phyloP scores from a whole-genome alignment of 2,329 filamentous ascomycete species.

The Nothophoma quercina region DNA sequence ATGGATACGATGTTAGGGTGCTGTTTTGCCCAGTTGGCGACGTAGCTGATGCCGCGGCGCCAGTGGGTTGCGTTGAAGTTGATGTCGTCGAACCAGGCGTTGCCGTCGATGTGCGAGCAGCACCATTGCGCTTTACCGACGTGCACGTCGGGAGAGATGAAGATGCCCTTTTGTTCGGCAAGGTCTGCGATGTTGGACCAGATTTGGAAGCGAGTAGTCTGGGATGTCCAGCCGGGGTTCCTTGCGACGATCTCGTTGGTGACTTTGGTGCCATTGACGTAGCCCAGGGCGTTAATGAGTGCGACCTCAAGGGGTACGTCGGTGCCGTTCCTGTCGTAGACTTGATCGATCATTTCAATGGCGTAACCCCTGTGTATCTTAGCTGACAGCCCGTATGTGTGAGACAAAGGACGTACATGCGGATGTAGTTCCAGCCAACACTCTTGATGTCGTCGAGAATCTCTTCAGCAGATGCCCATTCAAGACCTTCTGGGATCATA shows the following conservation, averaged over 20 bases:
- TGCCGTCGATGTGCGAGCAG: conserved; percentile 57
- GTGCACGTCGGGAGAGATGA: conserved; percentile 44
- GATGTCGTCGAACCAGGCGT: conserved; percentile 64
- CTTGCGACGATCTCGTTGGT: conserved; percentile 47
- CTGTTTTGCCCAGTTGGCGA: conserved; percentile 59
- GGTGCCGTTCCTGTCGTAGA: conserved; percentile 49
- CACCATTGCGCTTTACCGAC: conserved; percentile 45
- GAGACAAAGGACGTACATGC: conserved; percentile 42
- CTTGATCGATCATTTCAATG: conserved; percentile 53
- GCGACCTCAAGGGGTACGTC: conserved; percentile 52
- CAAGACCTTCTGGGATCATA: conserved; percentile 67
- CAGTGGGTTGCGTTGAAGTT: conserved; percentile 65
- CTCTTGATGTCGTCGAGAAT: conserved; percentile 61
- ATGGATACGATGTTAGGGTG: conserved; percentile 63
- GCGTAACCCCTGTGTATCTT: conserved; percentile 47
- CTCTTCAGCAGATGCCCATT: conserved; percentile 61
- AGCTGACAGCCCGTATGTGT: not conserved
- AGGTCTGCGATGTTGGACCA: conserved; percentile 40
- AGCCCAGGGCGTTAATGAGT: conserved; percentile 50
- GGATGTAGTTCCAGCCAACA: conserved; percentile 68
- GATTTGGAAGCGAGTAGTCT: conserved; percentile 52
- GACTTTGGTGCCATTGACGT: conserved; percentile 48
- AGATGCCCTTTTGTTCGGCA: conserved; percentile 40
- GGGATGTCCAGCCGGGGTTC: conserved; percentile 49
- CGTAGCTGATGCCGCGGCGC: conserved; percentile 61